These are phyloP conservation scores for Plantago coronopus DNA, from an alignment of 305 asterid genomes.

Conservation along the genomic window DNA sequence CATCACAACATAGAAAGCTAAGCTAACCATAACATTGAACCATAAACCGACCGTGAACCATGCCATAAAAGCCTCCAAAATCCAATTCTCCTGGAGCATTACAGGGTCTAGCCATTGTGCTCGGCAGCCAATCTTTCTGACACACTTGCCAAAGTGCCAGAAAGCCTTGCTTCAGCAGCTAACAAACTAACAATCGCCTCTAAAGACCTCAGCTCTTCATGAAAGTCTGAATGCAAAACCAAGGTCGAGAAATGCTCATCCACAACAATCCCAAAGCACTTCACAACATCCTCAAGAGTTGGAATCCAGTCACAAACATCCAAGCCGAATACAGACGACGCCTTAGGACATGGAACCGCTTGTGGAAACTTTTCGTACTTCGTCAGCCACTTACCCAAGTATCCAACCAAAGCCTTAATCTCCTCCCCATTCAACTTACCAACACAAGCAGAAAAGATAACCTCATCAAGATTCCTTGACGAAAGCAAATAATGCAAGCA, in stretches of 20 bases:
- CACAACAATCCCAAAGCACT: constrained; percentile 58
- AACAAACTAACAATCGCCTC: constrained; percentile 50
- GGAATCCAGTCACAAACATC: constrained; percentile 79
- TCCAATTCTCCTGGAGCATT: too few species aligned
- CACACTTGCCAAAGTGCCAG: constrained; percentile 57
- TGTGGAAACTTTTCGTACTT: constrained; percentile 86
- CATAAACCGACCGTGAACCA: too few species aligned
- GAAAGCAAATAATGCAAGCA: constrained; percentile 75
- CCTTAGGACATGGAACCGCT: constrained; percentile 61
- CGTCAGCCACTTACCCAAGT: constrained; percentile 73
- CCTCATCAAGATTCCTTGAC: constrained; percentile 65
- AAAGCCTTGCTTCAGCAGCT: constrained; percentile 64
- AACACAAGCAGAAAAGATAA: constrained; percentile 67
- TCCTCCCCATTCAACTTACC: constrained; percentile 67
- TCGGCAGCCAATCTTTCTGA: constrained; percentile 40
- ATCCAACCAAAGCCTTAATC: constrained; percentile 56
- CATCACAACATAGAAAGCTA: too few species aligned
- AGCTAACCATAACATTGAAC: too few species aligned
- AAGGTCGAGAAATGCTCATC: constrained; percentile 81
- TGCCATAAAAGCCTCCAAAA: too few species aligned
- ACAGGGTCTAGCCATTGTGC: constrained; percentile 25
- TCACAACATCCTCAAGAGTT: constrained; percentile 43
- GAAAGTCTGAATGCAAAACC: constrained; percentile 67
- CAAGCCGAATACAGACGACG: constrained; percentile 55
- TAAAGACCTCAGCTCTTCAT: constrained; percentile 51